Conservation (phyloP, 257 asterid species). For the Striga asiatica region DNA sequence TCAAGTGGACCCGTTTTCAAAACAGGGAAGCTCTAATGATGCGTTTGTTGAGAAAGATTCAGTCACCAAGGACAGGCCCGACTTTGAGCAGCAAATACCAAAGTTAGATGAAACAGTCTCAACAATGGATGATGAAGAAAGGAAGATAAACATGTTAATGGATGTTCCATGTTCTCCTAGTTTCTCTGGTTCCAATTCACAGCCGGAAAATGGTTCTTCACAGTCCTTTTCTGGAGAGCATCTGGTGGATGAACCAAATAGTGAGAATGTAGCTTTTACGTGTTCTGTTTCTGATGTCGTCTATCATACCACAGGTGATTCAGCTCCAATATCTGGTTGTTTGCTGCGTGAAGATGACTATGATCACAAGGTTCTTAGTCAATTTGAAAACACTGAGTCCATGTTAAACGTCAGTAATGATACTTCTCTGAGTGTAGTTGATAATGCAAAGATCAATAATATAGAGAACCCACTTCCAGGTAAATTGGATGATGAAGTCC, state of each 20-base stretch:
- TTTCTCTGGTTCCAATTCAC: conserved; percentile 21
- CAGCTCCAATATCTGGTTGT: conserved; percentile 17
- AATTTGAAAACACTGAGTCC: conserved; percentile 16
- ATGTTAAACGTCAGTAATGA: conserved; percentile 1
- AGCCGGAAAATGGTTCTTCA: conserved; percentile 23
- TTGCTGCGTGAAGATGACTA: conserved; percentile 19
- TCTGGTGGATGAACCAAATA: conserved; percentile 21
- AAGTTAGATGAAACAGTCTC: conserved; percentile 19
- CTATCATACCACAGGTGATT: conserved; percentile 17
- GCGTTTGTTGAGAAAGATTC: conserved; percentile 13
- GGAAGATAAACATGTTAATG: conserved; percentile 17
- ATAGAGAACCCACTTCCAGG: conserved; percentile 15
- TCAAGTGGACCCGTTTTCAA: conserved; percentile 12
- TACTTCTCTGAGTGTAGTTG: conserved; percentile 17
- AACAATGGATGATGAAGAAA: conserved; percentile 18
- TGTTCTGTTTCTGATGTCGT: conserved; percentile 20
- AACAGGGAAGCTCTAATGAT: conserved; percentile 17
- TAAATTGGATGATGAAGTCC: conserved; percentile 12
- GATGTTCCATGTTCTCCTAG: conserved; percentile 21
- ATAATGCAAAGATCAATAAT: conserved; percentile 14
- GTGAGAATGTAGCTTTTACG: conserved; percentile 13
- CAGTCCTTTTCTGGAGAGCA: conserved; percentile 24
- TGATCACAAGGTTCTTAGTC: conserved; percentile 16
- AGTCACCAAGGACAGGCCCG: no score
- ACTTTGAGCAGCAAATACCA: no score